Evolutionary conservation across 257 asterid species (phyloP), one percentile per base, ranked within the genome.

Genomic region (Ilex asprella): DNA sequence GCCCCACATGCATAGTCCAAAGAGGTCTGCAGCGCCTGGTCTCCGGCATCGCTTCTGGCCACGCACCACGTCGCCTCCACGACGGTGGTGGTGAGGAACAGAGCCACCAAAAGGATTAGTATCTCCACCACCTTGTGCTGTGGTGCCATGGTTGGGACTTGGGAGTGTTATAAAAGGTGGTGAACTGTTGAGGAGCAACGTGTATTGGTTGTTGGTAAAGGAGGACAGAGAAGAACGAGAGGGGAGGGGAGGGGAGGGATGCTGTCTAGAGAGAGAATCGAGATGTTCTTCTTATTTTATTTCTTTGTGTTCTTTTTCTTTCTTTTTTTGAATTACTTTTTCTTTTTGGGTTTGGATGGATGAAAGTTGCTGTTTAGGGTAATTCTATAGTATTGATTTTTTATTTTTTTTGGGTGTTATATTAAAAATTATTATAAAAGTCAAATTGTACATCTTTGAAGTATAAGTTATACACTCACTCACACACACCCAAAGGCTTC

Each of bases 61-160:
- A 89, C 98, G 55, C 97, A 92, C 98, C 98, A 92, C n/a, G 86
- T 78, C 12, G 77, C 70, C 13, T 69, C 81, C 54, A 66, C 69
- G 58, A 55, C 66, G 8, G 11, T 6, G 30, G 0, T 16, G 7
- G 15, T 53, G 30, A 16, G 7, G 57, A 53, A 53, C 11, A 53
- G 30, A 14, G 0, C 57, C 10, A 16, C 15, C 4, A 53, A n/a
- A 2, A 16, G 27, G 6, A 15, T 4, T 3, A 53, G 30, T 14
- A 53, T 8, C 30, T 0, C 7, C 57, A 16, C 2, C 57, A 53
- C 27, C 57, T 16, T 53, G 57, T 2, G 10, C 2, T 0, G 27
- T 53, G 30, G 57, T 53, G 57, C 57, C 57, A 53, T 53, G 29
- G 57, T 21, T 16, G 10, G 16, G 41, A 35, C 5, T 21, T 21